Conservation (phyloP, 345 rosid genomes). For the Citrus sp. region DNA sequence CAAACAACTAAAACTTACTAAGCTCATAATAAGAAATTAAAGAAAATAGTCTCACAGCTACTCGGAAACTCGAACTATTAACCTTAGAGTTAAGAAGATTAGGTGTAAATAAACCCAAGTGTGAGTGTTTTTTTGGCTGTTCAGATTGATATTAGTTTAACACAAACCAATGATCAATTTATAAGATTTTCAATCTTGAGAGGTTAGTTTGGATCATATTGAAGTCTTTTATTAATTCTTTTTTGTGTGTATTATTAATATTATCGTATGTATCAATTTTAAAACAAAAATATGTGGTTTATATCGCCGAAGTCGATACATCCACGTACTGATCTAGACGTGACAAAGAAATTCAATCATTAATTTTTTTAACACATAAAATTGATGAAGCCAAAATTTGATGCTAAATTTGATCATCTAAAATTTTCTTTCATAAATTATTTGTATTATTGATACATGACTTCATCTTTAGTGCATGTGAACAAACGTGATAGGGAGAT, state of each 20-base stretch:
- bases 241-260: no score
- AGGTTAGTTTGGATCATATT: no score
- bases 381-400: neutral
- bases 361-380: neutral
- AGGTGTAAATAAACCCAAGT: no score
- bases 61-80: no score
- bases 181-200: neutral
- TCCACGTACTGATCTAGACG: neutral
- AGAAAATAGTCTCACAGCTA: no score
- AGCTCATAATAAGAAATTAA: no score
- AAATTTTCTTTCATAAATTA: neutral
- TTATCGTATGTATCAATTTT: no score
- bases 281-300: neutral
- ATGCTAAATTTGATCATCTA: neutral
- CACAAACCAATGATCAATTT: neutral
- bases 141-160: neutral
- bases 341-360: neutral
- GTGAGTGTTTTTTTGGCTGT: neutral
- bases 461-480: slow-evolving; percentile 4
- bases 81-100: no score
- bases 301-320: neutral
- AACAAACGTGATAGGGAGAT: neutral
- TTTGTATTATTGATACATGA: slow-evolving; percentile 4
- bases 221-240: no score
- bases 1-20: no score